Evolutionary conservation across 345 rosid species (phyloP).

Genomic region (Carallia pectinifolia): DNA sequence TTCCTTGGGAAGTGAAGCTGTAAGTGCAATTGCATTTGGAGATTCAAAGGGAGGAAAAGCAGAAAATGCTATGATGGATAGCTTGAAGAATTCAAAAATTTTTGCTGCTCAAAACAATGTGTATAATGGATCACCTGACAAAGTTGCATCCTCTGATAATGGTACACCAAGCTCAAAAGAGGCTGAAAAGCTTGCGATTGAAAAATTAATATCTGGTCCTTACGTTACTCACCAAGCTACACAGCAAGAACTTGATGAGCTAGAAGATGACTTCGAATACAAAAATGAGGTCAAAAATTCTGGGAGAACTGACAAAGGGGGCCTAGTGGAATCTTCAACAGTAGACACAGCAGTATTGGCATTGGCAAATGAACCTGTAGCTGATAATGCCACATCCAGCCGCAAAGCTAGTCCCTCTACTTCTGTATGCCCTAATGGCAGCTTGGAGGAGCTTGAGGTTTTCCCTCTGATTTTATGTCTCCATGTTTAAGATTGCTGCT

Average conservation of each 20-base stretch:
- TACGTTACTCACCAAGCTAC: conserved; percentile 48
- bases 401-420: conserved; percentile 37
- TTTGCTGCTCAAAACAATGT: conserved; percentile 26
- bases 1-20: conserved; percentile 29
- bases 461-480: conserved; percentile 13
- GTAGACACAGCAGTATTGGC: conserved; percentile 15
- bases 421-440: conserved; percentile 29
- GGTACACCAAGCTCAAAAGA: conserved; percentile 44
- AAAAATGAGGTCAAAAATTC: conserved; percentile 39
- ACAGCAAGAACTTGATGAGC: conserved; percentile 69
- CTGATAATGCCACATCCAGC: conserved; percentile 24
- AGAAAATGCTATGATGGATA: conserved; percentile 21
- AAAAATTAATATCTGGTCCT: conserved; percentile 54
- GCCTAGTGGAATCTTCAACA: conserved; percentile 26
- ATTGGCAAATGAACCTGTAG: conserved; percentile 2
- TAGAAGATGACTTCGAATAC: conserved; percentile 57
- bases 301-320: conserved; percentile 16
- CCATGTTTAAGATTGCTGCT: neutral
- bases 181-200: conserved; percentile 64
- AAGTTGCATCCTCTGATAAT: conserved; percentile 23
- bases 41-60: conserved; percentile 32
- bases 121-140: conserved; percentile 13
- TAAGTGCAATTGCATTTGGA: conserved; percentile 17
- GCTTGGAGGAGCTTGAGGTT: conserved; percentile 94
- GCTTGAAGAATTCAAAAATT: conserved; percentile 11